phyloP scores from a whole-genome alignment of 2,329 filamentous ascomycete species.

The Monosporascus sp. region DNA sequence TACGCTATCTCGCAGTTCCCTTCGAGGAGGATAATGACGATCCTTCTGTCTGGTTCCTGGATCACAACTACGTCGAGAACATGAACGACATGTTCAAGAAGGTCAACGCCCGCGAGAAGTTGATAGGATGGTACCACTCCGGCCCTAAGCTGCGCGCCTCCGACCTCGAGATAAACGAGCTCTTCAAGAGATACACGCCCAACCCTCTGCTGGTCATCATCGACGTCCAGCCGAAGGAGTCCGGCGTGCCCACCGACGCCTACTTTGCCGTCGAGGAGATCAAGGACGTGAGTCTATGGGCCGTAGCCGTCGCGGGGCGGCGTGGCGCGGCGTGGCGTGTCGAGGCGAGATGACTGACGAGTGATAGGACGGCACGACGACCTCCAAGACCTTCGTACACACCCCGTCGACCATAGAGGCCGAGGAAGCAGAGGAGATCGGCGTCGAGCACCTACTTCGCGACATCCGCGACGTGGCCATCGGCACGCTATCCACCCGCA shows the following conservation, averaged over 20 bases:
- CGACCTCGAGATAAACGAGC: constrained; percentile 97
- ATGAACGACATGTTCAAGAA: constrained; percentile 99
- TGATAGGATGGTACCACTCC: constrained; percentile 99
- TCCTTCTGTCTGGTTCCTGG: constrained; percentile 96
- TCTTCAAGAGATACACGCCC: constrained; percentile 98
- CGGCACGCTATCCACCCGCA: constrained; percentile 90
- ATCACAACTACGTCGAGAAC: constrained; percentile 98
- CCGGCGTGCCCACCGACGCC: constrained; percentile 94
- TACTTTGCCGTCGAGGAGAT: constrained; percentile 99
- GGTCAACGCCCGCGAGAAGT: constrained; percentile 96
- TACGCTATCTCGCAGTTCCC: constrained; percentile 57
- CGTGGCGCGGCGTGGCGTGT: no score
- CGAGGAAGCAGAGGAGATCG: constrained; percentile 97
- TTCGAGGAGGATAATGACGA: constrained; percentile 99
- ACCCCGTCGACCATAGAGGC: constrained; percentile 98
- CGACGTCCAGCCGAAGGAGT: constrained; percentile 96
- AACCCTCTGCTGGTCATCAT: constrained; percentile 96
- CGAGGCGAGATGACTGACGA: neutral
- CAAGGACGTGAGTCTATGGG: constrained; percentile 71
- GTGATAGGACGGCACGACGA: constrained; percentile 86
- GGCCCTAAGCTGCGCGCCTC: constrained; percentile 94
- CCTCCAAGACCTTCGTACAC: constrained; percentile 95
- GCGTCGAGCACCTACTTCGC: constrained; percentile 93
- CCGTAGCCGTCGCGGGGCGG: no score
- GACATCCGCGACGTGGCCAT: constrained; percentile 98